These are phyloP conservation scores for Yamadazyma sp. DNA, from an alignment of 1,139 yeast genomes.

Conservation along the genomic window DNA sequence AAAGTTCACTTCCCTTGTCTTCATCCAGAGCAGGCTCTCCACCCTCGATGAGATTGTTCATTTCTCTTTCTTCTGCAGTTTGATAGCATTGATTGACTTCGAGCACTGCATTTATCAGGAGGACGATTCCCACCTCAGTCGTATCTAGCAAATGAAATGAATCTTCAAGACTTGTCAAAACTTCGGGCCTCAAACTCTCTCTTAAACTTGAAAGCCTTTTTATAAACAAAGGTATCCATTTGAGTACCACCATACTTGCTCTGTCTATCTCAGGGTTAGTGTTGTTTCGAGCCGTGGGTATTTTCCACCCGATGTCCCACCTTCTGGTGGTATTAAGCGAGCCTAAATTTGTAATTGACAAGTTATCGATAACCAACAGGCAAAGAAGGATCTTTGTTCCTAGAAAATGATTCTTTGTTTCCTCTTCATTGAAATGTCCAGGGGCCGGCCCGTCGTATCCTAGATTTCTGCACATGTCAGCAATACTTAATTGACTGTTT, in stretches of 20 bases:
- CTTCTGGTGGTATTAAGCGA: neutral
- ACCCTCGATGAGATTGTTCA: neutral
- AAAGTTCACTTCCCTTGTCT: neutral
- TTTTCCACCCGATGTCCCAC: neutral
- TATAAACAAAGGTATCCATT: constrained; percentile 2
- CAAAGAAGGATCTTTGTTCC: neutral
- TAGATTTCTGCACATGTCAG: neutral
- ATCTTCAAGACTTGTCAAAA: neutral
- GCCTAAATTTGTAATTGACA: neutral
- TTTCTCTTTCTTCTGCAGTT: neutral
- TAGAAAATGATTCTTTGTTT: neutral
- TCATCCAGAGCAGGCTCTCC: neutral
- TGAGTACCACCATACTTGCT: neutral
- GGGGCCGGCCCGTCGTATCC: neutral
- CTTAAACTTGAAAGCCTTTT: neutral
- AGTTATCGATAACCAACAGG: neutral
- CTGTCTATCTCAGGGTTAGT: neutral
- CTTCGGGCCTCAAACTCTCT: neutral
- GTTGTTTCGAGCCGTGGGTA: neutral
- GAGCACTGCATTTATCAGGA: neutral
- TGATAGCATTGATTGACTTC: neutral
- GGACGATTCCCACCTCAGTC: neutral
- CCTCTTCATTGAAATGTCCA: neutral
- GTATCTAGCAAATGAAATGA: neutral
- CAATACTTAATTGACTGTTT: neutral